Percentiles rank a stretch among this genome's conserved stretches.
Conservation (phyloP, 345 rosid species). For the Excoecaria cochinchinensis region DNA sequence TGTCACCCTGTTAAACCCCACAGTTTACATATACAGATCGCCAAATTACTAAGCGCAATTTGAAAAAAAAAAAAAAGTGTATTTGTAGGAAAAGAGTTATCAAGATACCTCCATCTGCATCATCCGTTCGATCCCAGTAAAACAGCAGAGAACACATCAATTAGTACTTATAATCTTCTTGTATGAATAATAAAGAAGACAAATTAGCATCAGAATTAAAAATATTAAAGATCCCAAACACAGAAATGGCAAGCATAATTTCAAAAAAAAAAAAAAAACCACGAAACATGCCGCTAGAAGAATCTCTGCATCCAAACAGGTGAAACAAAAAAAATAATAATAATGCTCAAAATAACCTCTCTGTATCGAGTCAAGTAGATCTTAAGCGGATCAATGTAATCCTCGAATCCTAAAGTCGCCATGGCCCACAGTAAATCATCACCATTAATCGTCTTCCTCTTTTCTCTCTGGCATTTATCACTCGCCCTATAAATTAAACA, state of each 20-base stretch:
- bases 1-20: constrained; percentile 61
- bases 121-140: constrained; percentile 25
- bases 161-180: constrained; percentile 14
- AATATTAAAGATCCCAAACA: neutral
- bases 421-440: constrained; percentile 97
- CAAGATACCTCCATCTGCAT: constrained; percentile 80
- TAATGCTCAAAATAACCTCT: constrained; percentile 44
- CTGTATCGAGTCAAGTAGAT: constrained; percentile 71
- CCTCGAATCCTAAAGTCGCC: constrained; percentile 97
- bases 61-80: neutral
- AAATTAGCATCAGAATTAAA: neutral
- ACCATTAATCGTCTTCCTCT: constrained; percentile 93
- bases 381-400: constrained; percentile 89
- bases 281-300: neutral
- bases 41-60: neutral
- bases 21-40: constrained; percentile 1
- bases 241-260: neutral
- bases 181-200: neutral
- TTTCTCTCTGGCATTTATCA: constrained; percentile 97
- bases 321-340: neutral
- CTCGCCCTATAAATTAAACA: constrained; percentile 62
- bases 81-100: constrained; percentile 8
- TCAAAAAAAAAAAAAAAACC: neutral
- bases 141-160: constrained; percentile 12
- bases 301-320: neutral